Evolutionary conservation across 106 monocot species (phyloP), one percentile per base, ranked within the genome.

Genomic region (Platanthera zijinensis): DNA sequence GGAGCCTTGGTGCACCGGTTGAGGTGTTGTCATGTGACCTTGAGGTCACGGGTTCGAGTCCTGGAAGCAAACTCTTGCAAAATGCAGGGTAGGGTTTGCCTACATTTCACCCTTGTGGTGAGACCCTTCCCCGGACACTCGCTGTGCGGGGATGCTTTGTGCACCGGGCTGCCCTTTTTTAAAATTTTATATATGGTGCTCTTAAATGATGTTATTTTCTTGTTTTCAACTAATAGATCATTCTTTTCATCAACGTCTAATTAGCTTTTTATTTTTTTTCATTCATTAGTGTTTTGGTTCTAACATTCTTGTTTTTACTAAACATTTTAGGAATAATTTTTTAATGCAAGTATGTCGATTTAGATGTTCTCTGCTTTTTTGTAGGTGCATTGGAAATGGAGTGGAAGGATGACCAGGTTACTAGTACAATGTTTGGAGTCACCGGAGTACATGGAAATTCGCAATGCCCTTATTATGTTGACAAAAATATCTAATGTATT

Each of bases 391-490:
- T 80, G 80, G 74, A 99, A 92, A 80, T 99, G 99, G 99, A 92
- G 88, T 82, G 80, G 83, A 78, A 90, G 83, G 74, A 88, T 99
- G 10, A 99, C 99, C 0, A 77, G 85, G 46, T 80, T 94, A 73
- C 83, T 99, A 30, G 86, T 85, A 47, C 99, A 99, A 69, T 99
- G 94, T 83, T 82, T 99, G 78, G 99, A 99, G 80, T 99, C 99
- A 14, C 57, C 80, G 52, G 99, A 99, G 77, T 94, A 94, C 61
- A 90, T 99, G 85, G 99, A 99, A 75, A 94, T 99, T 64, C 74
- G 94, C 22, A 99, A 99, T 82, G 94, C 99, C 1, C 92, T 99
- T 68, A 99, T 99, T 76, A 80, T 94, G 77, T 81, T 99, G 48
- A 90, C 94, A 52, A 99, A 99, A 80, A 90, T 99, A 63, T 99